Evolutionary conservation across 768 basidiomycete genomes (phyloP).

Genomic region (Russula virescens): DNA sequence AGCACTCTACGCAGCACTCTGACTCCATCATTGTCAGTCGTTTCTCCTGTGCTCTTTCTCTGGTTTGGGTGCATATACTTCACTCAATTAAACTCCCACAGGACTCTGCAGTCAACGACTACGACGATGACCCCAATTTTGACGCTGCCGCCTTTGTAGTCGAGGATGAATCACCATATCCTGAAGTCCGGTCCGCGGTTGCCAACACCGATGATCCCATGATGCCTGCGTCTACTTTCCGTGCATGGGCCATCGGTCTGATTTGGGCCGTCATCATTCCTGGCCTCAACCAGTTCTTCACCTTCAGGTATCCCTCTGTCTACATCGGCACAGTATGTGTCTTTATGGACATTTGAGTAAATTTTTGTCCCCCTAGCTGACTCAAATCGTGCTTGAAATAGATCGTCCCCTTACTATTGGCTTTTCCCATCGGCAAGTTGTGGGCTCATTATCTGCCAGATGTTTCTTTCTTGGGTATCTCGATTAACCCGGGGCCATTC

Average conservation of each 20-base stretch:
- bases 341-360: too few species aligned
- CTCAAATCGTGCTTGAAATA: background rate
- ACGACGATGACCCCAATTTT: too few species aligned
- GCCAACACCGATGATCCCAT: too few species aligned
- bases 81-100: too few species aligned
- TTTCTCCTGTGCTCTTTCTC: too few species aligned
- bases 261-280: conserved; percentile 53
- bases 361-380: background rate
- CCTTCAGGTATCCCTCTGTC: conserved; percentile 55
- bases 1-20: too few species aligned
- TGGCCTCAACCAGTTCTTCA: too few species aligned
- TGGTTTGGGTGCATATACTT: too few species aligned
- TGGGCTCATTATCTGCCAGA: conserved; percentile 34
- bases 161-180: too few species aligned
- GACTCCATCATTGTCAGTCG: too few species aligned
- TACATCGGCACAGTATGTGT: conserved; percentile 10
- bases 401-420: conserved; percentile 61
- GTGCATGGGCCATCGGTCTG: conserved; percentile 36
- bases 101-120: conserved; percentile 45
- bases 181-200: too few species aligned
- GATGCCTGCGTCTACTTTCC: conserved; percentile 33
- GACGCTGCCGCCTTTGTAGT: too few species aligned
- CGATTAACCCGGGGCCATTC: background rate
- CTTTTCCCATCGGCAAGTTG: conserved; percentile 57
- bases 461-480: background rate